Evolutionary conservation across 148 eudicot species (phyloP), one percentile per base, ranked within the genome.

Genomic region (Nepenthes mirabilis): DNA sequence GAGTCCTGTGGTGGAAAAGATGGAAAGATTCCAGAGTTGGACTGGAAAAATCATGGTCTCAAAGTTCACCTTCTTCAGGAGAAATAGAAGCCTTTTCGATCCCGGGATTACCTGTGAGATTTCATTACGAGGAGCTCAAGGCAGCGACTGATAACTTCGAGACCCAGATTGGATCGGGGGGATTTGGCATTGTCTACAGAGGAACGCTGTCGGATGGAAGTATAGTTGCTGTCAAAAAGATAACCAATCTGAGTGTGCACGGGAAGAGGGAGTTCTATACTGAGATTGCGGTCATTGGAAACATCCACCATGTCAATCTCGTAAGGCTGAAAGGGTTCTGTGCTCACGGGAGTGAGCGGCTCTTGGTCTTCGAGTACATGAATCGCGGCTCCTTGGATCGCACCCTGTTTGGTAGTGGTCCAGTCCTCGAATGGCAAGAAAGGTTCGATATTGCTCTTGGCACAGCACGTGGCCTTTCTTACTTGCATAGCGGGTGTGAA

Each of bases 341-440:
- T 59, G 83, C 86, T 58, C 80, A 86, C 63, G 82, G 80, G 14
- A 73, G 77, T 34, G 77, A 86, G 54, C 65, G 90, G 34, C 65
- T 90, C 2, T 70, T 86, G 71, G 91, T 90, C 43, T 90, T 82
- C 43, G 97, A 90, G 82, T 90, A 82, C 61, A 90, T 86, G 95
- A 83, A 82, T 67, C 84, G 83, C 14, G 81, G 95, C 36, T 90
- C 97, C 13, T 72, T 90, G 61, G 97, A 90, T 36, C 71, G 70
- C 2, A 79, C 81, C 57, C 80, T 90, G 3, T 90, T 86, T 66
- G 84, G 95, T 2, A 65, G 13, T 12, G 97, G 88, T 45, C 90
- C 95, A 2, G 84, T 77, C 14, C 55, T 90, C n/a, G 95, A 90
- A 69, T 90, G 97, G 97, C 88, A 75, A 63, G 97, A 90, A 61